Evolutionary conservation across 192 early-diverging fungal genomes (phyloP).

Genomic region (Entophlyctis luteolus): DNA sequence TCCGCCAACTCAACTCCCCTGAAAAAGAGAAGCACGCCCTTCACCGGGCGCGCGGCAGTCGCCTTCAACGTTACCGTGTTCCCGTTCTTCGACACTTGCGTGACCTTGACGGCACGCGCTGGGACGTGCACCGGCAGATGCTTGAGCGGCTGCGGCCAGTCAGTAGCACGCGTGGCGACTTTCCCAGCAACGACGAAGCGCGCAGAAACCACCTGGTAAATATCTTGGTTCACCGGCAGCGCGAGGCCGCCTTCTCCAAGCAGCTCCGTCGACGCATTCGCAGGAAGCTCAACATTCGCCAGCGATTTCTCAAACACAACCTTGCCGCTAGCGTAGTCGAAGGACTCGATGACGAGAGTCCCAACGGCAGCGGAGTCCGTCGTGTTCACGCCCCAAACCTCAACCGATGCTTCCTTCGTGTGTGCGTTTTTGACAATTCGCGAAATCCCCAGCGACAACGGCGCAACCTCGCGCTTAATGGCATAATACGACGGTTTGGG

Average conservation of each 20-base stretch:
- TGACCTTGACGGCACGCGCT: not conserved
- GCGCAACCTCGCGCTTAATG: constrained; percentile 16
- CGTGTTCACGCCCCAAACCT: constrained; percentile 8
- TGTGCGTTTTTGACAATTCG: not conserved
- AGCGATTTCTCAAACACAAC: not conserved
- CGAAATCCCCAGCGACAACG: constrained; percentile 1
- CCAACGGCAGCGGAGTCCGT: not conserved
- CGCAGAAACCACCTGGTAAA: constrained; percentile 10
- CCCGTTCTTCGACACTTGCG: not conserved
- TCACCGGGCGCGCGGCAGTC: not conserved
- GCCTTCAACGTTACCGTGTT: not conserved
- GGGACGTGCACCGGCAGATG: constrained; percentile 19
- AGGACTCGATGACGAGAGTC: not conserved
- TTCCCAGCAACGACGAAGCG: constrained; percentile 8
- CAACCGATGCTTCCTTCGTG: not conserved
- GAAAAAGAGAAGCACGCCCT: constrained; percentile 15
- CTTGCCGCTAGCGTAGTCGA: not conserved
- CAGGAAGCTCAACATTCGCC: not conserved
- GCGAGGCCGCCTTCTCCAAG: not conserved
- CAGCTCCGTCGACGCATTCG: constrained; percentile 1
- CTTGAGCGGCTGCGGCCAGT: constrained; percentile 30
- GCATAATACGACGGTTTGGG: constrained; percentile 29
- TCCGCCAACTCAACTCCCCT: not conserved
- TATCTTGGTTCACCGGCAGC: not conserved
- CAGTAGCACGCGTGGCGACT: not conserved